Evolutionary conservation across 2,329 filamentous ascomycete genomes (phyloP).

Genomic region (Rugonectria rugulosa): DNA sequence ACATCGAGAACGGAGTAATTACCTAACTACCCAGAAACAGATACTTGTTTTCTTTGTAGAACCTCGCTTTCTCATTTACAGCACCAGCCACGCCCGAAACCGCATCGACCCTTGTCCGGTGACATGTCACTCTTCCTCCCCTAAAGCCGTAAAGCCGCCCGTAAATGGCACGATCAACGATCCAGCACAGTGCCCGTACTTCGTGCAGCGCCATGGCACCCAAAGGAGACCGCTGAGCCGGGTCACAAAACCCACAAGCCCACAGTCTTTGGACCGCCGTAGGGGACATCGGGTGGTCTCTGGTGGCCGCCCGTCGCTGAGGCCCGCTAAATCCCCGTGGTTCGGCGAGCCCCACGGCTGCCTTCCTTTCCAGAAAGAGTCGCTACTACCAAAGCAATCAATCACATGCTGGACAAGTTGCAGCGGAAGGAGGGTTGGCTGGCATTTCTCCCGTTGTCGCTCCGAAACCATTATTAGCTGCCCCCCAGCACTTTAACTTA

Average conservation of each 20-base stretch:
- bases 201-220: background rate
- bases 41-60: too few relatives aligned
- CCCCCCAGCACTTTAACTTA: constrained; percentile 32
- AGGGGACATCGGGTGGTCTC: background rate
- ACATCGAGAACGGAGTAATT: too few relatives aligned
- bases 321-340: constrained; percentile 10
- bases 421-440: background rate
- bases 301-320: background rate
- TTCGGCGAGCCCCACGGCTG: constrained; percentile 8
- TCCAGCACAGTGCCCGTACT: background rate
- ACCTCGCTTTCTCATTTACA: background rate
- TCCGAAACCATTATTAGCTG: too few relatives aligned
- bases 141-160: constrained; percentile 4
- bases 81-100: constrained; percentile 8
- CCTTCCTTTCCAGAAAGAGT: constrained; percentile 17
- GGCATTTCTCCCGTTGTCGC: constrained; percentile 25
- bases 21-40: too few relatives aligned
- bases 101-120: background rate
- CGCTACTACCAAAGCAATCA: constrained; percentile 10
- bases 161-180: background rate
- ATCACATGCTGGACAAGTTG: constrained; percentile 34
- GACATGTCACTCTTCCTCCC: background rate
- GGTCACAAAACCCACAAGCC: background rate
- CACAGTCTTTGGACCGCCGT: background rate
- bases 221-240: background rate